Evolutionary conservation across 768 basidiomycete species (phyloP).

Genomic region (Porpolomopsis calyptriformis): DNA sequence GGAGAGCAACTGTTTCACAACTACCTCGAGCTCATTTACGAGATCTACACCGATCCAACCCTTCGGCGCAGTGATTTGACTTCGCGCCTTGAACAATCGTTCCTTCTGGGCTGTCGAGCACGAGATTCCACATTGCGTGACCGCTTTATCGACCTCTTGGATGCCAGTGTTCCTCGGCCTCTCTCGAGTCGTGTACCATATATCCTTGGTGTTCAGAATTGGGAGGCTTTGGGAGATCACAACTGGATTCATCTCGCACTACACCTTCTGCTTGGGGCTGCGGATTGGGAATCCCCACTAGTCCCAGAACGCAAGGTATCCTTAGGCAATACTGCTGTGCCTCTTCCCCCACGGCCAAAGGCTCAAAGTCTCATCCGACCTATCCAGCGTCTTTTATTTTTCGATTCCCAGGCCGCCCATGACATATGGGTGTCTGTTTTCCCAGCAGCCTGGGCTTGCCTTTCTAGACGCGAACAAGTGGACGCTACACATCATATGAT

Average conservation of each 20-base stretch:
- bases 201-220: slow-evolving; percentile 85
- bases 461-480: slow-evolving; percentile 77
- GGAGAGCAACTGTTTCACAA: slow-evolving; percentile 68
- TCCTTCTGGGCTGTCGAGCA: slow-evolving; percentile 83
- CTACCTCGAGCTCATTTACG: slow-evolving; percentile 83
- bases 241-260: slow-evolving; percentile 93
- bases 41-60: slow-evolving; percentile 82
- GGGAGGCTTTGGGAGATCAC: slow-evolving; percentile 85
- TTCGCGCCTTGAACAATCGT: slow-evolving; percentile 83
- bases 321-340: slow-evolving; percentile 18
- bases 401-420: slow-evolving; percentile 69
- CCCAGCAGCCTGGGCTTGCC: slow-evolving; percentile 73
- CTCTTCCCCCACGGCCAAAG: slow-evolving; percentile 30
- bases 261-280: slow-evolving; percentile 70
- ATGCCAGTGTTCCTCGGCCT: slow-evolving; percentile 77
- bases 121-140: slow-evolving; percentile 70
- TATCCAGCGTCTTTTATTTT: slow-evolving; percentile 71
- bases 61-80: slow-evolving; percentile 90
- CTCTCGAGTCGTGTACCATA: slow-evolving; percentile 77
- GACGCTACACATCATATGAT: slow-evolving; percentile 87
- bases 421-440: slow-evolving; percentile 84
- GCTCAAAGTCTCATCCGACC: slow-evolving; percentile 56
- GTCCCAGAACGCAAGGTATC: slow-evolving; percentile 32
- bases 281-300: slow-evolving; percentile 32
- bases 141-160: slow-evolving; percentile 82